Conservation (phyloP, 768 basidiomycete species). For the Tulasnella sp. region DNA sequence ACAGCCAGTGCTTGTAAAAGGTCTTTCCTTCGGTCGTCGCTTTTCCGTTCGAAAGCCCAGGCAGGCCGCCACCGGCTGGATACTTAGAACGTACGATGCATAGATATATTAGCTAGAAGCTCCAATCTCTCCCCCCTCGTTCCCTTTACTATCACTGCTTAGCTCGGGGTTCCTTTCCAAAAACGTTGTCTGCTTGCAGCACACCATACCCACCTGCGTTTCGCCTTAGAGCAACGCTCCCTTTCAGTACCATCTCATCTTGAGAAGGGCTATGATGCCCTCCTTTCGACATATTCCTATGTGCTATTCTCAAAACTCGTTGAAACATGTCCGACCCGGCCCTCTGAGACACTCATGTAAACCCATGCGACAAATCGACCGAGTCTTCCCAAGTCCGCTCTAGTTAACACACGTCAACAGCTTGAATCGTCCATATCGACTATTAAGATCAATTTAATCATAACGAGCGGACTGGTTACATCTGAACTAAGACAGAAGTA, state of each 20-base stretch:
- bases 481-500: not conserved
- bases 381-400: not conserved
- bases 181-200: not conserved
- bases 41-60: not conserved
- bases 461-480: not conserved
- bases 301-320: too few species aligned
- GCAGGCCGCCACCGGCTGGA: not conserved
- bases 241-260: not conserved
- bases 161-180: not conserved
- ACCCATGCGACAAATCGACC: too few species aligned
- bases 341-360: too few species aligned
- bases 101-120: not conserved
- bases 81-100: not conserved
- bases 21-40: not conserved
- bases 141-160: not conserved
- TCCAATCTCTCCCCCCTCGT: not conserved
- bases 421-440: not conserved
- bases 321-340: too few species aligned
- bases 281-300: not conserved
- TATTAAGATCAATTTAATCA: not conserved
- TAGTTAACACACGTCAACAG: too few species aligned
- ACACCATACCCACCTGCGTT: not conserved
- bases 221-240: not conserved
- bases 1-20: constrained; percentile 2
- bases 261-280: not conserved